A percentile compares a stretch with the other conserved stretches of the same genome.
These are phyloP conservation scores for Penicillium soppii DNA, from an alignment of 495 filamentous ascomycete species.

Conservation along the genomic window DNA sequence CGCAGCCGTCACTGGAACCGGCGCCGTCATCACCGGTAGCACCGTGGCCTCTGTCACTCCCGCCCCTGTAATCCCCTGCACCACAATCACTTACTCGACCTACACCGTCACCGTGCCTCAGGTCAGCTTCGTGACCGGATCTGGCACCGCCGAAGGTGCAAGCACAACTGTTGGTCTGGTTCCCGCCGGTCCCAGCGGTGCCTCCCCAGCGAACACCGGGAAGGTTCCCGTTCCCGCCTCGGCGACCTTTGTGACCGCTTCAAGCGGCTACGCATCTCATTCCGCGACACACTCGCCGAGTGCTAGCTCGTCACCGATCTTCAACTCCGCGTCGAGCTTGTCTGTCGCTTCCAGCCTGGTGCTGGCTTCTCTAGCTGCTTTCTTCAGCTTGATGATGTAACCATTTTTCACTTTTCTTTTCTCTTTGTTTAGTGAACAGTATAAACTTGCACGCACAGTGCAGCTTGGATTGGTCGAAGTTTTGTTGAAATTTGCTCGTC, in stretches of 20 bases:
- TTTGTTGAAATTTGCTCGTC: neutral
- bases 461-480: neutral
- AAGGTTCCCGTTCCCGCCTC: slow-evolving; percentile 19
- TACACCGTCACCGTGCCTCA: slow-evolving; percentile 73
- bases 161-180: slow-evolving; percentile 45
- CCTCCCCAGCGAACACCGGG: slow-evolving; percentile 22
- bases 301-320: slow-evolving; percentile 15
- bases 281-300: slow-evolving; percentile 11
- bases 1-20: slow-evolving; percentile 11
- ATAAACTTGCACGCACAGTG: slow-evolving; percentile 5
- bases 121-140: slow-evolving; percentile 64
- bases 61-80: slow-evolving; percentile 46
- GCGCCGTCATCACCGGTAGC: slow-evolving; percentile 14
- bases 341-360: slow-evolving; percentile 17
- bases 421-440: neutral
- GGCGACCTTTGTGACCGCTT: slow-evolving; percentile 8
- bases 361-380: slow-evolving; percentile 16
- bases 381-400: slow-evolving; percentile 21
- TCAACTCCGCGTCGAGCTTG: slow-evolving; percentile 19
- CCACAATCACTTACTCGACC: slow-evolving; percentile 62
- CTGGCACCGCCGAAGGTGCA: slow-evolving; percentile 43
- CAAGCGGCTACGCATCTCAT: slow-evolving; percentile 1
- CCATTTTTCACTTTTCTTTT: neutral
- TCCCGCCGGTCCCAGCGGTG: slow-evolving; percentile 18
- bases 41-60: slow-evolving; percentile 34